These are phyloP conservation scores for Saccharomycopsis sp. DNA, from an alignment of 805 yeast species.

Conservation along the genomic window DNA sequence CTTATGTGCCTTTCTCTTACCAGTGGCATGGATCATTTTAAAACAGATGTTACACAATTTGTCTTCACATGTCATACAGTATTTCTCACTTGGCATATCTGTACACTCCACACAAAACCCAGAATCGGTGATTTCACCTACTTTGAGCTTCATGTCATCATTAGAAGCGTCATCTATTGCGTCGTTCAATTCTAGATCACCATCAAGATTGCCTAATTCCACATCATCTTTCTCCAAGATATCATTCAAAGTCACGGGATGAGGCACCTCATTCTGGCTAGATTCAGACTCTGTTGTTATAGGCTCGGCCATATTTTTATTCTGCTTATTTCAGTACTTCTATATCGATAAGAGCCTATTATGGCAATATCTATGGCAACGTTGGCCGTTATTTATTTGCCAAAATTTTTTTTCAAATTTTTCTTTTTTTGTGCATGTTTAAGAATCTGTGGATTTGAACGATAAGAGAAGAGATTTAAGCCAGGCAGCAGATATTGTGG, in stretches of 20 bases:
- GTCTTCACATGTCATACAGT: slow-evolving; percentile 59
- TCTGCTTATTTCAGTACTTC: neutral
- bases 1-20: slow-evolving; percentile 46
- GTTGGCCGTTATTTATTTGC: too few relatives aligned
- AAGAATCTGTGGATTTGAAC: too few relatives aligned
- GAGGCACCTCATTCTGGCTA: neutral
- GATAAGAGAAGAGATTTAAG: too few relatives aligned
- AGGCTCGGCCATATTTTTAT: neutral
- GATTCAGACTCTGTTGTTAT: neutral
- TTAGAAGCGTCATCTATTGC: slow-evolving; percentile 22
- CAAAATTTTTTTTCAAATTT: too few relatives aligned
- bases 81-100: slow-evolving; percentile 63
- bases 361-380: too few relatives aligned
- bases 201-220: neutral
- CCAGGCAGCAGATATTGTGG: too few relatives aligned
- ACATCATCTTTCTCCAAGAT: slow-evolving; percentile 21
- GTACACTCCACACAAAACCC: slow-evolving; percentile 61
- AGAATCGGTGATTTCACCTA: slow-evolving; percentile 30
- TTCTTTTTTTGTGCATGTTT: too few relatives aligned
- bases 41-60: slow-evolving; percentile 65
- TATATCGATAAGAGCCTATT: too few relatives aligned
- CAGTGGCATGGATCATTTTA: slow-evolving; percentile 62
- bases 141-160: slow-evolving; percentile 25
- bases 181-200: slow-evolving; percentile 15
- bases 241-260: slow-evolving; percentile 13